Base-by-base conservation (phyloP, 2,329 filamentous ascomycete species). In the Aspergillus sp. region DNA sequence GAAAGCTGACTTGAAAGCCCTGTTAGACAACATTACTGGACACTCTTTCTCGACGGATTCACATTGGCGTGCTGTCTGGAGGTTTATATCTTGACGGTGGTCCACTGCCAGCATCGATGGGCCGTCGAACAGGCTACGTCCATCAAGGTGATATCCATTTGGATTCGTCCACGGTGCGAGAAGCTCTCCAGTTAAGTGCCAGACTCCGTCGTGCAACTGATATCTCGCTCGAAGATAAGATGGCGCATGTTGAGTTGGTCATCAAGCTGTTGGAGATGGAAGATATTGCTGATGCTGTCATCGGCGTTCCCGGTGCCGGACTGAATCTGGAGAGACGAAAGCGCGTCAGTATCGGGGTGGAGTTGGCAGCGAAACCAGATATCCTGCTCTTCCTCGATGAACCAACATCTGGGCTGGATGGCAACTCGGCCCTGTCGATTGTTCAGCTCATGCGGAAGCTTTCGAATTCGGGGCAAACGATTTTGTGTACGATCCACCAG, bases 321-420 rank as follows among this genome's bases (percentile, higher is more conserved):
- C 71, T 79, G 41, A 79, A 79, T 53, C 73, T 79, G 34, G 81
- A 83, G 63, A 81, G 83, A 63, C 75, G 81, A 11, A 83, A 83
- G 65, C 86, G 88, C 59, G 78, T 95, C 4, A 95, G 90, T 1
- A 94, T 96, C 57, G 91, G 89, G 70, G 90, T 96, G 19, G 91
- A 96, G 68, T 81, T 96, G 19, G 91, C 89, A 31, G 90, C 91
- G 6, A 94, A 91, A 76, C 91, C 91, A 10, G 84, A 87, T 16
- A 78, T 95, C 53, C 78, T 95, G 49, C 81, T 95, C 38, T 95
- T 95, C 73, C 83, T 95, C 32, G 91, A 96, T 63, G 91, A 96
- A 70, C 91, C 91, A 10, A 95, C 91, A 4, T 94, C 89, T 16
- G 91, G 91, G 74, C 82, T 95, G 7, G 91, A 95, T 70, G 88